Base-by-base conservation (phyloP, 495 filamentous ascomycete species). In the Xylaria venustula region DNA sequence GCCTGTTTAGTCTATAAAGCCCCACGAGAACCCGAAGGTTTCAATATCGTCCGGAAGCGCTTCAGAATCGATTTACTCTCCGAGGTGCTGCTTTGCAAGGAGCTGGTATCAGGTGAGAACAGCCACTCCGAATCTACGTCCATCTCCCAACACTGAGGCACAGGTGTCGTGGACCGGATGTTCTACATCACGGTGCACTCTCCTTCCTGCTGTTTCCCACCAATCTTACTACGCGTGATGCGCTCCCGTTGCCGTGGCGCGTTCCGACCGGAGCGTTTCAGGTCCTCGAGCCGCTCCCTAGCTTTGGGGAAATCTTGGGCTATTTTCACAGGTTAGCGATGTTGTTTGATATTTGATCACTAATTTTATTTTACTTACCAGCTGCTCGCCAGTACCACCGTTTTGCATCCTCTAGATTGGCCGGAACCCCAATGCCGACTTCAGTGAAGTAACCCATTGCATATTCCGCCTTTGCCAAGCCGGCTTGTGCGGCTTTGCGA, bases 401-500 rank as follows among this genome's bases (percentile, higher is more conserved):
- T 79, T 97, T 96, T 19, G 93, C 94, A 76, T 97, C 94, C 67
- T 98, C 94, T 63, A 97, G 60, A 71, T 92, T 92, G 3, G 88
- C 84, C 26, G 86, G 80, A 51, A 88, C 85, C n/a, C 94, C 94
- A 63, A 98, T 97, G 0, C 94, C 94, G 30, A 92, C 88, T 73
- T 98, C 94, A 0, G 92, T 96, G 65, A 94, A 98, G 72, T 97
- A 97, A 2, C 94, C 94, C 91, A 98, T 93, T 0, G 94, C 94
- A 79, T 96, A 97, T 74, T 97, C 89, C 0, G 93, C 94, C 79
- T 98, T 98, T 4, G 88, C 84, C 34, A 97, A 75, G 7, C 92
- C 91, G 11, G 89, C 87, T 46, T 85, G 82, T 1, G 94, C 93
- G 9, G 94, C 93, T 72, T 97, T 97, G 2, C 94, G 80, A 7